Percentiles rank a stretch among this genome's conserved stretches.
phyloP scores from a whole-genome alignment of 192 early-diverging fungal species.

The Tieghemiomyces parasiticus region DNA sequence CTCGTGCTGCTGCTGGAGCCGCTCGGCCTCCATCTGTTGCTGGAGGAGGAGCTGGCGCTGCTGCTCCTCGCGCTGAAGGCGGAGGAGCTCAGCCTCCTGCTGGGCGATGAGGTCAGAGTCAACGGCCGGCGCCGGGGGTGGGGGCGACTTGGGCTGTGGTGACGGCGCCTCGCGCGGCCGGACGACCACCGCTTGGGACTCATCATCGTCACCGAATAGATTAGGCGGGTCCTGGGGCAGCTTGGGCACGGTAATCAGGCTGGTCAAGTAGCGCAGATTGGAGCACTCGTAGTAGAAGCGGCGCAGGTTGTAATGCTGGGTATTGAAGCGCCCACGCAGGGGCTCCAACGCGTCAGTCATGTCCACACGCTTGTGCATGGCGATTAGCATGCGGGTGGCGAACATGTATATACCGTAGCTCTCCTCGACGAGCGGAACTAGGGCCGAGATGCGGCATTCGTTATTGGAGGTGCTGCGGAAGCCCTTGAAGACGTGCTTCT shows the following conservation, averaged over 20 bases:
- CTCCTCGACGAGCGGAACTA: slow-evolving; percentile 96
- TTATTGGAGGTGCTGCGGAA: slow-evolving; percentile 74
- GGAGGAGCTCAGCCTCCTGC: slow-evolving; percentile 41
- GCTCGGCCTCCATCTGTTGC: slow-evolving; percentile 44
- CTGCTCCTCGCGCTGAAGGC: slow-evolving; percentile 47
- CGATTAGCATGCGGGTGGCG: slow-evolving; percentile 83
- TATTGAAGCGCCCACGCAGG: slow-evolving; percentile 73
- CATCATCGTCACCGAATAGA: slow-evolving; percentile 45
- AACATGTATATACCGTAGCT: slow-evolving; percentile 92
- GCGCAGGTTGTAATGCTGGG: slow-evolving; percentile 68
- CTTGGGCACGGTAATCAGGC: slow-evolving; percentile 77
- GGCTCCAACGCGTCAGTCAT: slow-evolving; percentile 71
- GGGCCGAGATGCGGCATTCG: slow-evolving; percentile 86
- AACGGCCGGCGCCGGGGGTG: slow-evolving; percentile 35
- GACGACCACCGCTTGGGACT: no score
- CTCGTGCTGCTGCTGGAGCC: slow-evolving; percentile 48
- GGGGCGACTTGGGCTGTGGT: slow-evolving; percentile 23
- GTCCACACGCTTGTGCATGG: slow-evolving; percentile 63
- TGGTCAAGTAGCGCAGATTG: slow-evolving; percentile 81
- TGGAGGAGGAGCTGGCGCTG: slow-evolving; percentile 35
- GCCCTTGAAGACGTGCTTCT: slow-evolving; percentile 72
- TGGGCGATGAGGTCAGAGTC: slow-evolving; percentile 43
- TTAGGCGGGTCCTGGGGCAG: slow-evolving; percentile 69
- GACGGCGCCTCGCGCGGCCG: slow-evolving; percentile 23
- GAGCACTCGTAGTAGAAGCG: slow-evolving; percentile 88